phyloP scores from a whole-genome alignment of 257 asterid genomes.

The Linderniella brevidens region DNA sequence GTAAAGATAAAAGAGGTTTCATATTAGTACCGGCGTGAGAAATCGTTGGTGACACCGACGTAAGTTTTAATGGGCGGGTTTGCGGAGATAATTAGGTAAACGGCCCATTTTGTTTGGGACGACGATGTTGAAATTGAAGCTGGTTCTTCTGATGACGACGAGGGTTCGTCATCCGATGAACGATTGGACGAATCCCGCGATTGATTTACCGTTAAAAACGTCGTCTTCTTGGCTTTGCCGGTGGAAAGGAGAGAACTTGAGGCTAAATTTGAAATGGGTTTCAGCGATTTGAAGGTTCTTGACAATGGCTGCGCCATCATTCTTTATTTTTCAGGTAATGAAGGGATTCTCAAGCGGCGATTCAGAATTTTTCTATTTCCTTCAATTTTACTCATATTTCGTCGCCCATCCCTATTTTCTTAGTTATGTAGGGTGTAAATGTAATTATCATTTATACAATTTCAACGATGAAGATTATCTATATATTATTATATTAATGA shows the following conservation, averaged over 20 bases:
- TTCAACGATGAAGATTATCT: too few species aligned
- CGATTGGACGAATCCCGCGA: conserved; percentile 12
- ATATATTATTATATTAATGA: too few species aligned
- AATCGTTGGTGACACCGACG: conserved; percentile 70
- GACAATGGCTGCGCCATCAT: conserved; percentile 32
- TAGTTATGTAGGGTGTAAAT: too few species aligned
- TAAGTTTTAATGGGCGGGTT: conserved; percentile 63
- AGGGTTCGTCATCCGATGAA: conserved; percentile 10
- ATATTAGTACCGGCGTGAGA: conserved; percentile 49
- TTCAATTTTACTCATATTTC: too few species aligned
- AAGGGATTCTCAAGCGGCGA: too few species aligned
- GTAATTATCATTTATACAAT: too few species aligned
- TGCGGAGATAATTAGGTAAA: conserved; percentile 64
- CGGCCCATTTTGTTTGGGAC: conserved; percentile 34
- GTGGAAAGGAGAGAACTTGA: conserved; percentile 4
- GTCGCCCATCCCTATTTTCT: too few species aligned
- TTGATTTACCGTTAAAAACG: neutral
- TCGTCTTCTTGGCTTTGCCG: neutral
- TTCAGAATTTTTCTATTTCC: too few species aligned
- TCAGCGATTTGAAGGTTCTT: conserved; percentile 42
- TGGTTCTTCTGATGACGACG: conserved; percentile 14
- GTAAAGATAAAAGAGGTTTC: neutral
- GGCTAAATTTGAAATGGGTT: conserved; percentile 23
- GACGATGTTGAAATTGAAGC: conserved; percentile 14
- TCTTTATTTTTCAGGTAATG: neutral